Base-by-base conservation (phyloP, 306 rosid species). In the Potentilla sterilis region DNA sequence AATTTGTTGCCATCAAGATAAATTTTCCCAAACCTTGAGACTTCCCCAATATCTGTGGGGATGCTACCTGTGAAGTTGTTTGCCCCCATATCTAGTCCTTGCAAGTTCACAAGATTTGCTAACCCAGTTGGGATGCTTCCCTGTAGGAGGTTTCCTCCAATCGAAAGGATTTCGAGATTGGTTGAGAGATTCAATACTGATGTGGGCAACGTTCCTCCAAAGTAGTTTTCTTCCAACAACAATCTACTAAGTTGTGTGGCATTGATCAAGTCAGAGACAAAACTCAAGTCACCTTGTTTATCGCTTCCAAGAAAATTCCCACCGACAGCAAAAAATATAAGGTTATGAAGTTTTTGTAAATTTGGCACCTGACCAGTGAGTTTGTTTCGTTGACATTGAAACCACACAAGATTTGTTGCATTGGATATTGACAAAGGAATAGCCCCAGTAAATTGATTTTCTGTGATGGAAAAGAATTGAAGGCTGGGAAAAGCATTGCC, bases 321-420 rank as follows among this genome's bases (percentile, higher is more conserved):
- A 34, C 0, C 0, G 22, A 62, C 35, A 6, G 0, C 0, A 43
- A 62, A 34, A 0, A 0, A 0, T 1, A 0, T 0, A 1, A 62
- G 43, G 5, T 62, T 6, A 4, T 62, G 22, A 62, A 62, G 67
- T 7, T 32, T 62, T 62, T 0, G 1, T 37, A 62, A 14, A 34
- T 35, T 34, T 7, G 67, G 67, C n/a, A 62, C 67, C 0, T 5
- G 67, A 14, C 67, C 67, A 1, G 3, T 5, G 4, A 14, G 67
- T 6, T 62, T 62, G 4, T 62, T 62, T 0, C 0, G 0, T 2
- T 0, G 0, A 62, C 43, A 15, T 2, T 6, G 2, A 52, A 13
- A 28, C 0, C 0, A 0, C 0, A 16, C 13, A 15, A 63, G 44
- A 7, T 6, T 16, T 7, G 68, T 34, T 12, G 44, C 42, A 16